Percentiles rank a stretch among this genome's conserved stretches.
Conservation (phyloP, 208 protist species). For the Wallacemonas rigidus region DNA sequence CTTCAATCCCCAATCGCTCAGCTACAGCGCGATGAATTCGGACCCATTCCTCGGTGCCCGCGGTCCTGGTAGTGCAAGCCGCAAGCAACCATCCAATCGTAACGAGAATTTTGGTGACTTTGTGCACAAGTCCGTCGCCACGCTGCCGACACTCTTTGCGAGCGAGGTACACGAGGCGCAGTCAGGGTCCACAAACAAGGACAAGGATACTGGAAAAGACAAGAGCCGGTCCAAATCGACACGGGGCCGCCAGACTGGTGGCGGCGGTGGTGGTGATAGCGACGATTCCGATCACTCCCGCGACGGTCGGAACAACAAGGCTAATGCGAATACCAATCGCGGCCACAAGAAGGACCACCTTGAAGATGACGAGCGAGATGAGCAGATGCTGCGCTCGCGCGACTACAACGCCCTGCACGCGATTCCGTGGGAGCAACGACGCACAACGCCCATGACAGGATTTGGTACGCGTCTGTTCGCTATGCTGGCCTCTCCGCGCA, state of each 20-base stretch:
- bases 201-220: neutral
- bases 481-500: constrained; percentile 76
- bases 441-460: constrained; percentile 70
- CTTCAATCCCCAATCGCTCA: neutral
- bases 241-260: constrained; percentile 20
- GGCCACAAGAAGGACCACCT: constrained; percentile 23
- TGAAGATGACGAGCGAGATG: constrained; percentile 77
- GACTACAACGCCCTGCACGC: constrained; percentile 81
- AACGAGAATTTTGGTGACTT: neutral
- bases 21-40: constrained; percentile 7
- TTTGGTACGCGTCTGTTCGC: constrained; percentile 86
- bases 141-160: constrained; percentile 1
- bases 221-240: neutral
- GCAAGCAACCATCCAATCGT: neutral
- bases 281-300: constrained; percentile 27
- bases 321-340: constrained; percentile 20
- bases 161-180: constrained; percentile 10
- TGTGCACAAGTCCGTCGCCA: neutral
- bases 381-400: constrained; percentile 56
- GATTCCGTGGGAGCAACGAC: constrained; percentile 89
- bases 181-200: neutral
- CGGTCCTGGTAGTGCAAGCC: neutral
- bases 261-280: constrained; percentile 33
- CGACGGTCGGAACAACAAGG: constrained; percentile 24
- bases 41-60: neutral